Base-by-base conservation (phyloP, 2,329 filamentous ascomycete species). In the Paracoccidioides lutzii region DNA sequence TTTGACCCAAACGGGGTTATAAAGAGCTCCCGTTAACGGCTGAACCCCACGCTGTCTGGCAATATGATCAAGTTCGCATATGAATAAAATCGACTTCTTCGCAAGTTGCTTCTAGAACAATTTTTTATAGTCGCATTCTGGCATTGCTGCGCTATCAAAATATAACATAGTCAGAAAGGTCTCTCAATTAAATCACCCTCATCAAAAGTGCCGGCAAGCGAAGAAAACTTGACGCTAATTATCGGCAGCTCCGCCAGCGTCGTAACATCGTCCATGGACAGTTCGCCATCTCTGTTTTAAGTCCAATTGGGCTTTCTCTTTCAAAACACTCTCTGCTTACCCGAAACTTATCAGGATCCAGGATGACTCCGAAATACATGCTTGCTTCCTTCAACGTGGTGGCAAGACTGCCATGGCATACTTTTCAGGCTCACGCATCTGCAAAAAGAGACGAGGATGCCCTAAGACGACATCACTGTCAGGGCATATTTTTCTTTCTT, bases 291-390 rank as follows among this genome's bases (percentile, higher is more conserved):
- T 15, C 56, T 64, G 59, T 48, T 58, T 48, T 32, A 53, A 53
- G 6, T 46, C 49, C 8, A 64, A 55, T 15, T 50, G 45, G 38
- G 45, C 42, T 15, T 58, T 62, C 49, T 58, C n/a, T 67, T 62
- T 65, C 61, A 53, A 63, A 60, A 57, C 74, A 62, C 3, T 62
- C 51, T 50, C 64, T 65, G 5, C 73, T 72, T 57, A 75, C 73
- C 1, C 64, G 64, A 54, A 75, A 75, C 54, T 74, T 75, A 12
- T 66, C 60, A 2, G 70, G 67, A 40, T 75, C 71, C 14, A 75
- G 60, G 10, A 75, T 60, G 22, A 65, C 69, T 22, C 64, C 58
- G 52, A 74, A 75, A 45, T 74, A 75, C 4, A 65, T 64, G 50
- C 71, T 73, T 5, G 66, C 66, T 22, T 58, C 49, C 28, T 60